Conservation (phyloP, 768 basidiomycete genomes). For the Amanita inopinata region DNA sequence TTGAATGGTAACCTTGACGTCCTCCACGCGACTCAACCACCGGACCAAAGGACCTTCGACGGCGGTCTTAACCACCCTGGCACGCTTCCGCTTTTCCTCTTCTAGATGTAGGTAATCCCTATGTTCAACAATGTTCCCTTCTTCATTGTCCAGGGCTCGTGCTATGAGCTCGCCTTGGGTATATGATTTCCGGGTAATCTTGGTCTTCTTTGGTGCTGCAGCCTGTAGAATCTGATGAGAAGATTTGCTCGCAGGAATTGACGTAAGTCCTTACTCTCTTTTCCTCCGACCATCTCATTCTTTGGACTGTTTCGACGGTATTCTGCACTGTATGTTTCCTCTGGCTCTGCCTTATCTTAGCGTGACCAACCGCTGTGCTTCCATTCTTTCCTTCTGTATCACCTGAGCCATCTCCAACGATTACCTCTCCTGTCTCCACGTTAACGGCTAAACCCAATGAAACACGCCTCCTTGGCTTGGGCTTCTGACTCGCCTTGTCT, state of each 20-base stretch:
- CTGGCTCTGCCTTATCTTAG: conserved; percentile 45
- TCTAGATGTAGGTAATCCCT: conserved; percentile 70
- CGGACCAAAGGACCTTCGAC: conserved; percentile 61
- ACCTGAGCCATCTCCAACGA: conserved; percentile 21
- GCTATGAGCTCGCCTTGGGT: conserved; percentile 84
- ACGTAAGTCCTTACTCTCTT: conserved; percentile 34
- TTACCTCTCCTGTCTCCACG: conserved; percentile 52
- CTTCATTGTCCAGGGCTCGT: conserved; percentile 78
- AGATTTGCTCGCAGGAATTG: not conserved
- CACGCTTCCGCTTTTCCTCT: conserved; percentile 72
- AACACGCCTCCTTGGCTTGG: conserved; percentile 35
- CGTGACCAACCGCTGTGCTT: conserved; percentile 6
- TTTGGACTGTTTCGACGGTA: conserved; percentile 53
- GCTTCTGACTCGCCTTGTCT: conserved; percentile 19
- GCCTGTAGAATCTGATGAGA: conserved; percentile 26
- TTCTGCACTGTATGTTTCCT: conserved; percentile 64
- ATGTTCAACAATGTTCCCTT: conserved; percentile 73
- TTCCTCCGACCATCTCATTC: conserved; percentile 55
- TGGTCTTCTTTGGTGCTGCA: conserved; percentile 52
- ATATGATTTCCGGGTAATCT: conserved; percentile 36
- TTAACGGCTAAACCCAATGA: conserved; percentile 46
- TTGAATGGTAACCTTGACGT: conserved; percentile 35
- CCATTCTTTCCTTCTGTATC: conserved; percentile 13
- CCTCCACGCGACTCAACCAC: conserved; percentile 61
- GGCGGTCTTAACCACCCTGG: conserved; percentile 48